A percentile compares a stretch with the other conserved stretches of the same genome.
phyloP scores from a whole-genome alignment of 495 filamentous ascomycete genomes.

The Neurospora terricola region DNA sequence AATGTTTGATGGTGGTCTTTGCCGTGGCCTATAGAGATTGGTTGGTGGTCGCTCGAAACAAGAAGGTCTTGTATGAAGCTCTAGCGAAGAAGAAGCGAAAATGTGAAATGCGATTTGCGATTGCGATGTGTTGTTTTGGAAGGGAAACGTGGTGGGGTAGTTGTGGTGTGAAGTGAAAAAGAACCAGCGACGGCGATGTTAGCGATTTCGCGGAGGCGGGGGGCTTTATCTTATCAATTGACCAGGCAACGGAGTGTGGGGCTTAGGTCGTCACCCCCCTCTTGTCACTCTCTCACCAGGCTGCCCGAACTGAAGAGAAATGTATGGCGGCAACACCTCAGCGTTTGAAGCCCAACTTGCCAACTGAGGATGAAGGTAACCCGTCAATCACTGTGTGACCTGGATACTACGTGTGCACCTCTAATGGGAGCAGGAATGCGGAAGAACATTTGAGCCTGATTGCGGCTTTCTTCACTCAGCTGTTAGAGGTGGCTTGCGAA shows the following conservation, averaged over 20 bases:
- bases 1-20: not conserved
- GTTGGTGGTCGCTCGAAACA: not conserved
- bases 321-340: not conserved
- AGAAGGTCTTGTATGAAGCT: not conserved
- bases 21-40: not conserved
- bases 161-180: not conserved
- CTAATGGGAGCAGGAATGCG: not conserved
- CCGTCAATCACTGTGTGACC: not conserved
- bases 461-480: not conserved
- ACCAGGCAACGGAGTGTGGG: not conserved
- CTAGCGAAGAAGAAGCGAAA: not conserved
- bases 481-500: not conserved
- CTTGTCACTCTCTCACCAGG: not conserved
- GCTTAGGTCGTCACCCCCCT: not conserved
- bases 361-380: not conserved
- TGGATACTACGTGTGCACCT: not conserved
- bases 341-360: not conserved
- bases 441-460: not conserved
- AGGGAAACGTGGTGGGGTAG: not conserved
- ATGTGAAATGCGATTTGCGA: not conserved
- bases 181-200: not conserved
- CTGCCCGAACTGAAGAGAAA: not conserved
- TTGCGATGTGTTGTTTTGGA: not conserved
- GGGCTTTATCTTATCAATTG: not conserved
- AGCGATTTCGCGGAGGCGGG: not conserved